Evolutionary conservation across 73 alveolate genomes (phyloP).

Genomic region (Stentor coeruleus): DNA sequence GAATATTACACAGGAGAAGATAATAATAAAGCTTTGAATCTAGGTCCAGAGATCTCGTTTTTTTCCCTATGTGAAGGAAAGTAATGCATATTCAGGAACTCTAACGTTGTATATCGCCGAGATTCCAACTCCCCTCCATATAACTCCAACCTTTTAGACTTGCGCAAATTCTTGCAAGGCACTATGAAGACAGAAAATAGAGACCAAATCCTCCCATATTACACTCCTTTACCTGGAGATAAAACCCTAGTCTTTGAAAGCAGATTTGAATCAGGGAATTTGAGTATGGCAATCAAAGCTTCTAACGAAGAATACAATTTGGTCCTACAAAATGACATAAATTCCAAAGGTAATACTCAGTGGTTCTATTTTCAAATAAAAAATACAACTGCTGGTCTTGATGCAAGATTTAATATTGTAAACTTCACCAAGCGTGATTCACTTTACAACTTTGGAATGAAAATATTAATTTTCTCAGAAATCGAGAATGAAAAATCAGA

Average conservation of each 20-base stretch:
- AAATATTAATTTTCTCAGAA: constrained; percentile 82
- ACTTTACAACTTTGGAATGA: constrained; percentile 92
- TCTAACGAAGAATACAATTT: constrained; percentile 89
- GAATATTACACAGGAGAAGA: neutral
- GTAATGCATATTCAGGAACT: neutral
- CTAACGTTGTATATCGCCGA: constrained; percentile 13
- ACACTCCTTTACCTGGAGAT: constrained; percentile 65
- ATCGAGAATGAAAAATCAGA: constrained; percentile 53
- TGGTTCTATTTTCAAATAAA: constrained; percentile 94
- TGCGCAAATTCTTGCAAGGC: constrained; percentile 3
- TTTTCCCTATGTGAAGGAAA: constrained; percentile 8
- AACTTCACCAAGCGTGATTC: constrained; percentile 93
- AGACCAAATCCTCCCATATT: constrained; percentile 48
- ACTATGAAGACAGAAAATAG: neutral
- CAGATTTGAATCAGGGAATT: constrained; percentile 96
- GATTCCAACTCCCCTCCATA: constrained; percentile 5
- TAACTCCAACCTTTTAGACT: constrained; percentile 21
- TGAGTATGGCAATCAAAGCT: constrained; percentile 64
- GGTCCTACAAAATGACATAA: constrained; percentile 89
- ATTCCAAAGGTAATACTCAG: constrained; percentile 94
- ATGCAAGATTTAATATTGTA: constrained; percentile 89
- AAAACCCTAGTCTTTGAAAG: constrained; percentile 88
- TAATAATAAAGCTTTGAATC: neutral
- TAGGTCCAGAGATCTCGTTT: constrained; percentile 3
- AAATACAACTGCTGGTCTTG: constrained; percentile 87